Evolutionary conservation across 768 basidiomycete genomes (phyloP), one percentile per base, ranked within the genome.

Genomic region (Collybia sp.): DNA sequence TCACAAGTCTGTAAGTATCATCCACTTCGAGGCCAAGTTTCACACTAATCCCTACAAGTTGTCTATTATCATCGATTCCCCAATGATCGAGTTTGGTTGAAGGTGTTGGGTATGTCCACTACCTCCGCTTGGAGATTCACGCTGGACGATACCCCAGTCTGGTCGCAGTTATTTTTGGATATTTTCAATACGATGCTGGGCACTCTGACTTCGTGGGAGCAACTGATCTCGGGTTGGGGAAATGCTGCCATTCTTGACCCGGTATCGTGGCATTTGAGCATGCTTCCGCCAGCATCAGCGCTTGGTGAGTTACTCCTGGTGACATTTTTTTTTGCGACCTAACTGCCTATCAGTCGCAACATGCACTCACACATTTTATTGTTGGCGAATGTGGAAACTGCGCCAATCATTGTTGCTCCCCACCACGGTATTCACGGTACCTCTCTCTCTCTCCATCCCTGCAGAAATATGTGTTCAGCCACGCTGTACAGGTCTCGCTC

Each of bases 191-290:
- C 47, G 13, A 48, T 33, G n/a, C 50, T n/a, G n/a, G n/a, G n/a
- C n/a, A n/a, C n/a, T n/a, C n/a, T n/a, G n/a, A n/a, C n/a, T n/a
- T n/a, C n/a, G n/a, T n/a, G n/a, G n/a, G n/a, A n/a, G n/a, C n/a
- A n/a, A n/a, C 49, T 48, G 19, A 54, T 48, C 11, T 17, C 16
- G 16, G 56, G 53, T 16, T 58, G 57, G 57, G 57, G 57, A 13
- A 49, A 55, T 17, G 37, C 47, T 6, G 45, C 47, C 11, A 39
- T 44, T 32, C 33, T 57, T 12, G 18, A 31, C 8, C 46, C 38
- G 18, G 16, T 58, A 15, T 48, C 52, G 30, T 57, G 57, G 53
- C 43, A 55, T 5, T 55, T 45, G 34, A 40, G 43, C 41, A 30
- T 47, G 16, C 38, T 53, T 0, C 50, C 53, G 42, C n/a, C n/a